A percentile compares a stretch with the other conserved stretches of the same genome.
Conservation (phyloP, 768 basidiomycete genomes). For the Myochromella boudieri region DNA sequence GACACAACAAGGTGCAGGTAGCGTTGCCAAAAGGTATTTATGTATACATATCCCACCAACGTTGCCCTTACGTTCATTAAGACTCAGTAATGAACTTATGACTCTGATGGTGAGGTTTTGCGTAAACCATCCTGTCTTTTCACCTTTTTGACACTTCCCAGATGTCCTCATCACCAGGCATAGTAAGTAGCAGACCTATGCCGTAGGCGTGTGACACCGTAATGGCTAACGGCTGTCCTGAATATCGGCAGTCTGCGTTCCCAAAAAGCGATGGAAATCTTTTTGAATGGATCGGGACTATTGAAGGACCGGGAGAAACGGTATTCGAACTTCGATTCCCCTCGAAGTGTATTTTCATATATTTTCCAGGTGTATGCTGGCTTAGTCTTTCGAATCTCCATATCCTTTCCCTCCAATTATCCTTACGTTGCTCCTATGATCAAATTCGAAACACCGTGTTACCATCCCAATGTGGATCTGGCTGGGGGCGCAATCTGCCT, state of each 20-base stretch:
- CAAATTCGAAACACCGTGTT: constrained; percentile 88
- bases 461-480: constrained; percentile 89
- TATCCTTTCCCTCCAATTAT: constrained; percentile 85
- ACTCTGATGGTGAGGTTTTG: constrained; percentile 69
- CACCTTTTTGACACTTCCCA: constrained; percentile 27
- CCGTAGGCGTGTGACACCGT: background rate
- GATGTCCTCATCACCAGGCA: constrained; percentile 90
- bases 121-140: background rate
- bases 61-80: constrained; percentile 23
- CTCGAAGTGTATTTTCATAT: background rate
- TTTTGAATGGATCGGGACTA: constrained; percentile 89
- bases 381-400: constrained; percentile 78
- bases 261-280: constrained; percentile 85
- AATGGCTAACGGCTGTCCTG: constrained; percentile 3
- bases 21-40: constrained; percentile 78
- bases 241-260: constrained; percentile 71
- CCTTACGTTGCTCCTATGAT: constrained; percentile 85
- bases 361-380: constrained; percentile 70
- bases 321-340: constrained; percentile 31
- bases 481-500: constrained; percentile 76
- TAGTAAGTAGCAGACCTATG: constrained; percentile 49
- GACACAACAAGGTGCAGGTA: constrained; percentile 61
- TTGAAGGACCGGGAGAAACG: constrained; percentile 78
- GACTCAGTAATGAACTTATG: constrained; percentile 85
- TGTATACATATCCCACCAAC: constrained; percentile 10